Conservation (phyloP, 768 basidiomycete species). For the Lactarius pseudohatsudake region DNA sequence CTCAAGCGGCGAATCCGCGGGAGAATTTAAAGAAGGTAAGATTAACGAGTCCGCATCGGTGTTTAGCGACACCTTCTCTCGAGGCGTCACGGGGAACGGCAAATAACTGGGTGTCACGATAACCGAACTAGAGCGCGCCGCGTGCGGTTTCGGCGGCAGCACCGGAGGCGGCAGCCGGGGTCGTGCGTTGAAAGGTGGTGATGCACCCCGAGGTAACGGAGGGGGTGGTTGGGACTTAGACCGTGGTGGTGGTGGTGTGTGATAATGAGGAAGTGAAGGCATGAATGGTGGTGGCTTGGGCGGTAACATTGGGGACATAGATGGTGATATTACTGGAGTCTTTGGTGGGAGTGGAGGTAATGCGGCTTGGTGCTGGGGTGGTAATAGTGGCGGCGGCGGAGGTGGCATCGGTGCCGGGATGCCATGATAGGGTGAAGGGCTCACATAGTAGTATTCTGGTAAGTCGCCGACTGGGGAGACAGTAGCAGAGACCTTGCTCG, state of each 20-base stretch:
- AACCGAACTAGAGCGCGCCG: constrained; percentile 6
- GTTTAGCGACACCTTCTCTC: neutral
- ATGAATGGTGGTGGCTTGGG: constrained; percentile 14
- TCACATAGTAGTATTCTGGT: neutral
- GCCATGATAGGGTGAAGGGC: constrained; percentile 15
- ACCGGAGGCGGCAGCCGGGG: constrained; percentile 5
- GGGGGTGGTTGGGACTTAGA: constrained; percentile 16
- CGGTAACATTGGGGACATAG: constrained; percentile 15
- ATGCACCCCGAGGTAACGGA: neutral
- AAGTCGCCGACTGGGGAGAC: neutral
- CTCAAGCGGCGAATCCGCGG: constrained; percentile 23
- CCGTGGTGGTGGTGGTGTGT: neutral
- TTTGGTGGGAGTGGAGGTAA: constrained; percentile 25
- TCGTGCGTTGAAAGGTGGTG: neutral
- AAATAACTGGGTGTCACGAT: neutral
- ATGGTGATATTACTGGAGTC: constrained; percentile 6
- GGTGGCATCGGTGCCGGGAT: neutral
- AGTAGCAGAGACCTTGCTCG: neutral
- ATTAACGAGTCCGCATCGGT: neutral
- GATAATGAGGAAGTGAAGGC: neutral
- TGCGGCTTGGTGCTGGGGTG: neutral
- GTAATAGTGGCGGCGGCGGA: neutral
- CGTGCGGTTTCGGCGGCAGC: constrained; percentile 10
- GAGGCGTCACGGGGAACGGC: neutral
- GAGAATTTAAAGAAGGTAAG: constrained; percentile 22